A percentile compares a stretch with the other conserved stretches of the same genome.
phyloP scores from a whole-genome alignment of 176 grass and related monocot genomes.

The Oryza brachyantha region DNA sequence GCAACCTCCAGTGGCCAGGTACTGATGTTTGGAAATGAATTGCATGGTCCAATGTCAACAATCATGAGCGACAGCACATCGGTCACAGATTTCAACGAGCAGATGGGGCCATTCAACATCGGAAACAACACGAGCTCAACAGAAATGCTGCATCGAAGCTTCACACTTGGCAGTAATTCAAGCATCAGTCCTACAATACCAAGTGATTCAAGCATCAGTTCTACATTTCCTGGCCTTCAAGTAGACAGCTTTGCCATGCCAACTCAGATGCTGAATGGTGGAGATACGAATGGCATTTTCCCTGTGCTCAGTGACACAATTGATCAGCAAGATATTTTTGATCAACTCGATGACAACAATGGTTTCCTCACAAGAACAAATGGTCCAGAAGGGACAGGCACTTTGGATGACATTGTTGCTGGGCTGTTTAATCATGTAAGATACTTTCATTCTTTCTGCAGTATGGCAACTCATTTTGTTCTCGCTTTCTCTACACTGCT shows the following conservation, averaged over 20 bases:
- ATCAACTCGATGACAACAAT: neutral
- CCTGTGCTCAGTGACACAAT: neutral
- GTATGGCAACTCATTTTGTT: neutral
- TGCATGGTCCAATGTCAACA: neutral
- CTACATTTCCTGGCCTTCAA: slow-evolving; percentile 3
- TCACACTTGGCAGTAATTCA: neutral
- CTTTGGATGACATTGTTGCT: neutral
- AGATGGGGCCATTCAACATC: slow-evolving; percentile 17
- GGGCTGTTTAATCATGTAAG: slow-evolving; percentile 23
- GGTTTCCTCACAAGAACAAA: neutral
- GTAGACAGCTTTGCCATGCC: neutral
- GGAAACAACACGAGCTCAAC: neutral
- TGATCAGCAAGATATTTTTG: neutral
- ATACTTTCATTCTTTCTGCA: neutral
- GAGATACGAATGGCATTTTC: neutral
- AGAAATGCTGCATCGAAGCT: neutral
- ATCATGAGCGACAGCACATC: neutral
- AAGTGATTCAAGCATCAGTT: slow-evolving; percentile 17
- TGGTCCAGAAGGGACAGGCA: neutral
- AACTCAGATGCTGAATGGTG: neutral
- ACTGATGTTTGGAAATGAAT: neutral
- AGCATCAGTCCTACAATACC: slow-evolving; percentile 12
- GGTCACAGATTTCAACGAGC: neutral
- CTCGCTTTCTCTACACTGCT: neutral
- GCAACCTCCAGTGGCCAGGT: neutral